Percentiles rank a stretch among this genome's conserved stretches.
Evolutionary conservation across 768 basidiomycete genomes (phyloP).

Genomic region (Macrolepiota dolichaula): DNA sequence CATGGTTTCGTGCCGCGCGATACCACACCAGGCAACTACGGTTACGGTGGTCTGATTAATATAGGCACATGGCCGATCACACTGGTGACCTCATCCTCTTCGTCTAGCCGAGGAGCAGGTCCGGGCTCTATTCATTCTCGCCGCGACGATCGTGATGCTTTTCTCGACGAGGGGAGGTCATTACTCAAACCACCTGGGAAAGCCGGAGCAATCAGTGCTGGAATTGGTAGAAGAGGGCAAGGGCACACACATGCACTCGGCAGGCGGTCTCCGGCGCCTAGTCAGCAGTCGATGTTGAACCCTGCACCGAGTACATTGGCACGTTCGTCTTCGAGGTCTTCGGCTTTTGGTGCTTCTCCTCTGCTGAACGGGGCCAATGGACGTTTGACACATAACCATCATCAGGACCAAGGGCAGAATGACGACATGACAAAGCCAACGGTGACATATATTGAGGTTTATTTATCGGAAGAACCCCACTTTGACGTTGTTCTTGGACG

Average conservation of each 20-base stretch:
- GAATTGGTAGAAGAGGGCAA: neutral
- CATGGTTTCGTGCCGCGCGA: constrained; percentile 87
- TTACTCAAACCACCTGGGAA: neutral
- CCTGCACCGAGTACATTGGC: neutral
- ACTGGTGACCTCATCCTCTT: constrained; percentile 40
- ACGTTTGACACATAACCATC: neutral
- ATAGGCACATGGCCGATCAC: constrained; percentile 89
- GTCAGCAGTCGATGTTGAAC: neutral
- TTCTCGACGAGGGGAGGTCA: neutral
- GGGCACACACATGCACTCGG: neutral
- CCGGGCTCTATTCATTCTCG: neutral
- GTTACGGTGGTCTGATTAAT: constrained; percentile 87
- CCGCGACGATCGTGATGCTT: neutral
- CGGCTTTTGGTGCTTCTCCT: neutral
- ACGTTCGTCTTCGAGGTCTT: neutral
- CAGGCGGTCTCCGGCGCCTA: neutral
- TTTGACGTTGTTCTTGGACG: constrained; percentile 95
- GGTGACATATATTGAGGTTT: constrained; percentile 50
- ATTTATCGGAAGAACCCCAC: constrained; percentile 90
- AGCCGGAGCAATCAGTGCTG: neutral
- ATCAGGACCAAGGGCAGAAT: constrained; percentile 11
- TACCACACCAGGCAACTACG: constrained; percentile 86
- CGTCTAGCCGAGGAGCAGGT: constrained; percentile 12
- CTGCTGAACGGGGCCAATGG: neutral
- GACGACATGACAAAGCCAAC: constrained; percentile 31